Base-by-base conservation (phyloP, 257 asterid species). In the Linaria vulgaris region DNA sequence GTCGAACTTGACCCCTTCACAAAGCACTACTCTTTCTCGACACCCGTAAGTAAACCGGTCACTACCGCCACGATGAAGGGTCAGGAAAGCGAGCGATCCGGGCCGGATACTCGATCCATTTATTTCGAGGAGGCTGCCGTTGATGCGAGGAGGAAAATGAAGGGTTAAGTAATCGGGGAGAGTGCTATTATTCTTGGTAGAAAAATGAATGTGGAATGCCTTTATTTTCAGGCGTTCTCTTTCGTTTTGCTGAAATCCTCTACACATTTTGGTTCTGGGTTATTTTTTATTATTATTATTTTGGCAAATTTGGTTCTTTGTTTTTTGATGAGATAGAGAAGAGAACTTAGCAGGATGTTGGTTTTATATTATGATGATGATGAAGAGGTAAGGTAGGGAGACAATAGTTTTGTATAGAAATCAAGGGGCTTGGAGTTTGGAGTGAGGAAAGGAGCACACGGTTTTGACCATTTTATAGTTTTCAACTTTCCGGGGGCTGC, bases 1-100 rank as follows among this genome's bases (percentile, higher is more conserved):
- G 67, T 83, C 92, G 34, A 87, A 90, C 34, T 67, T 75, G 8
- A 76, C 83, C 6, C 97, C 97, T 64, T 83, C 90, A 23, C 87
- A 76, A 0, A 70, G 83, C 62, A 39, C 69, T 13, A 82, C 80
- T 12, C 79, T 67, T 30, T 90, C 97, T 25, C 88, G 70, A 66
- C 80, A 80, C 2, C 83, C 88, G 51, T 83, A 85, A 0, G 69
- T 48, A 12, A 17, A 60, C 4, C 46, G 68, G 43, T 30, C 72
- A 20, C 60, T 56, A 10, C 77, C 6, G 0, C 75, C 74, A 16
- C 90, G 91, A 66, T 87, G 92, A 23, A 90, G 86, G 34, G 96
- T 82, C 17, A 87, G 51, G 72, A 87, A 90, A 9, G 79, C 83
- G 30, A 88, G 79, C 12, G 80, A 65, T 13, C 82, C 82, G 62